Percentiles rank a stretch among this genome's conserved stretches.
Conservation (phyloP, 2,329 filamentous ascomycete genomes). For the Penicillium glabrum region DNA sequence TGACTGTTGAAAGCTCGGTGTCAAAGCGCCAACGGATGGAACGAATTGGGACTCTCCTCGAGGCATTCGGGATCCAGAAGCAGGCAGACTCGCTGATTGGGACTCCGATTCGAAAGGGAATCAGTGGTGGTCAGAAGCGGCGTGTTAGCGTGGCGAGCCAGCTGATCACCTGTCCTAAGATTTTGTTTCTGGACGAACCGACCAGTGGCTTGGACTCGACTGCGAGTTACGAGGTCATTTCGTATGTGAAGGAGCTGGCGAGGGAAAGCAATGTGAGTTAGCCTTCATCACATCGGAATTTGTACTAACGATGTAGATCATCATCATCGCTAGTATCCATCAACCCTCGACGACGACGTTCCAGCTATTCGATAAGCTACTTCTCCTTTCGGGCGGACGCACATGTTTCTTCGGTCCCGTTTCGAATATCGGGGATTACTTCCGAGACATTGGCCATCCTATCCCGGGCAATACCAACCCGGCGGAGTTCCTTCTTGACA, state of each 20-base stretch:
- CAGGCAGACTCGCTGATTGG: conserved; percentile 74
- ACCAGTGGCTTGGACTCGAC: conserved; percentile 81
- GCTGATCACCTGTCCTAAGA: conserved; percentile 75
- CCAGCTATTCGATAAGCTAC: conserved; percentile 74
- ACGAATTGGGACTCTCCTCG: conserved; percentile 66
- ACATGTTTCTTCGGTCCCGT: conserved; percentile 73
- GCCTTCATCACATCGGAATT: background rate
- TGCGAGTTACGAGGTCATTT: conserved; percentile 73
- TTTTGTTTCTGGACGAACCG: conserved; percentile 81
- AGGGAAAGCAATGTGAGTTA: conserved; percentile 61
- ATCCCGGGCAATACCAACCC: conserved; percentile 74
- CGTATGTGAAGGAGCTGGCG: conserved; percentile 67
- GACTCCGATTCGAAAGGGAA: conserved; percentile 78
- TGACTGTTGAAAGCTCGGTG: conserved; percentile 39
- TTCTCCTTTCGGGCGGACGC: conserved; percentile 69
- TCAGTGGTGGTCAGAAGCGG: conserved; percentile 83
- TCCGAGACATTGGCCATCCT: conserved; percentile 58
- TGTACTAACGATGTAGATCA: conserved; percentile 50
- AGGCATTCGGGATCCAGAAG: conserved; percentile 69
- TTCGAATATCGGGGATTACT: conserved; percentile 60
- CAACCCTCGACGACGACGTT: conserved; percentile 81
- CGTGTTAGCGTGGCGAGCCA: conserved; percentile 77
- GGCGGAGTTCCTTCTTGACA: conserved; percentile 75
- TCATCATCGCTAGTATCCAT: conserved; percentile 81
- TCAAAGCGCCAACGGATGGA: conserved; percentile 59